Evolutionary conservation across 176 grass and related monocot species (phyloP), one percentile per base, ranked within the genome.

Genomic region (Poa pratensis): DNA sequence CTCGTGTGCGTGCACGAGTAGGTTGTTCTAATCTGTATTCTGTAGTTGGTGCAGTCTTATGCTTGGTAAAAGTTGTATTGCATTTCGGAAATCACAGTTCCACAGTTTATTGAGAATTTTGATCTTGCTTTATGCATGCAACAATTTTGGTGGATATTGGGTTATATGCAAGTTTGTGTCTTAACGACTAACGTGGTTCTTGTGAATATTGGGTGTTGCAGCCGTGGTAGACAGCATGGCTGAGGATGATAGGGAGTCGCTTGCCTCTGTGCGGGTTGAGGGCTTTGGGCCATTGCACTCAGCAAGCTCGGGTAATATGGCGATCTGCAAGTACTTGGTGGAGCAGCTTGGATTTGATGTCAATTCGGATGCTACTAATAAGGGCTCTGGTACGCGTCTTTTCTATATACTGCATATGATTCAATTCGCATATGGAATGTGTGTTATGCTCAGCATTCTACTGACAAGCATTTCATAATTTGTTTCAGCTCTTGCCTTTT

Each of bases 321-420:
- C 40, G 5, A 57, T 87, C 48, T 87, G 79, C 79, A 82, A 15
- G 20, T 87, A 87, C 79, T 82, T 87, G 79, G 79, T 82, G 72
- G 62, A 87, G 61, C 11, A 82, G 62, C 79, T 87, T 12, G 64
- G 52, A 40, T 87, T 76, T 50, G 61, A 77, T 20, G 61, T 87
- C 14, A 32, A 77, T 69, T 30, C 73, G 15, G 51, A 54, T 7
- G 39, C 23, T 60, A 18, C 1, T 23, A 24, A 18, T 5, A 11
- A 1, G 39, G 79, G 46, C 19, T 69, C 50, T 3, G 79, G 86
- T 87, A 50, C 9, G 46, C 4, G 12, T 14, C 19, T 50, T 59
- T 54, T 19, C 8, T 26, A 16, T 8, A 1, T 14, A 73, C 12
- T 24, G n/a, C 14, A 39, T 80, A 42, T 23, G 30, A 4, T 32